Percentiles rank a stretch among this genome's conserved stretches.
phyloP scores from a whole-genome alignment of 1,284 basidiomycete genomes.

The Singerocomus inundabilis region DNA sequence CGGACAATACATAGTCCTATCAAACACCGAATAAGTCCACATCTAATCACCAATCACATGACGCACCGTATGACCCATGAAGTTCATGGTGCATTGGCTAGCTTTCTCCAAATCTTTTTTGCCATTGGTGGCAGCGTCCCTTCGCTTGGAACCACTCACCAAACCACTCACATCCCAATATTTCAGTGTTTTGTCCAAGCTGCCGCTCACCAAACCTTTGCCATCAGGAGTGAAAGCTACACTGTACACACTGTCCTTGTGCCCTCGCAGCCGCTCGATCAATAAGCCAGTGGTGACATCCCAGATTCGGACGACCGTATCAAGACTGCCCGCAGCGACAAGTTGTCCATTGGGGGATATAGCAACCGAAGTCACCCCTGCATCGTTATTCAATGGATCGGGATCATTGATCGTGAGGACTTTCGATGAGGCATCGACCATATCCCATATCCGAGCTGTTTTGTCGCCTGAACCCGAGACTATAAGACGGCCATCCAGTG shows the following conservation, averaged over 20 bases:
- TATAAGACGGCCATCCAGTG: slow-evolving; percentile 75
- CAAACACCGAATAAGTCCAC: slow-evolving; percentile 4
- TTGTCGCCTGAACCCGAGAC: slow-evolving; percentile 90
- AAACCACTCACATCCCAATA: slow-evolving; percentile 78
- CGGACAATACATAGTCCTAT: slow-evolving; percentile 76
- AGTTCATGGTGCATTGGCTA: slow-evolving; percentile 69
- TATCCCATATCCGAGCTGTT: slow-evolving; percentile 88
- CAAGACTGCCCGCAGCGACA: slow-evolving; percentile 82
- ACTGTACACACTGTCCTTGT: slow-evolving; percentile 83
- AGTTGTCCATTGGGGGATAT: slow-evolving; percentile 80
- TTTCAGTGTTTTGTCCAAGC: slow-evolving; percentile 85
- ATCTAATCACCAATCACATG: not conserved
- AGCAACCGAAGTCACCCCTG: slow-evolving; percentile 77
- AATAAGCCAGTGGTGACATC: slow-evolving; percentile 72
- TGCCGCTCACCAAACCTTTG: slow-evolving; percentile 75
- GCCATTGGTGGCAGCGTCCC: slow-evolving; percentile 41
- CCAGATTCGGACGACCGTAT: slow-evolving; percentile 87
- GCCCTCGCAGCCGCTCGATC: slow-evolving; percentile 75
- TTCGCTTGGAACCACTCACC: slow-evolving; percentile 37
- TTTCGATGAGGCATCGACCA: slow-evolving; percentile 59
- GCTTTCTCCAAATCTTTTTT: slow-evolving; percentile 35
- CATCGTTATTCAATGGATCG: slow-evolving; percentile 57
- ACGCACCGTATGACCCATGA: slow-evolving; percentile 81
- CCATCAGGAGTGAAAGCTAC: slow-evolving; percentile 90
- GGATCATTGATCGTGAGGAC: slow-evolving; percentile 61